These are phyloP conservation scores for Yamadazyma laniorum DNA, from an alignment of 805 yeast genomes.

Conservation along the genomic window DNA sequence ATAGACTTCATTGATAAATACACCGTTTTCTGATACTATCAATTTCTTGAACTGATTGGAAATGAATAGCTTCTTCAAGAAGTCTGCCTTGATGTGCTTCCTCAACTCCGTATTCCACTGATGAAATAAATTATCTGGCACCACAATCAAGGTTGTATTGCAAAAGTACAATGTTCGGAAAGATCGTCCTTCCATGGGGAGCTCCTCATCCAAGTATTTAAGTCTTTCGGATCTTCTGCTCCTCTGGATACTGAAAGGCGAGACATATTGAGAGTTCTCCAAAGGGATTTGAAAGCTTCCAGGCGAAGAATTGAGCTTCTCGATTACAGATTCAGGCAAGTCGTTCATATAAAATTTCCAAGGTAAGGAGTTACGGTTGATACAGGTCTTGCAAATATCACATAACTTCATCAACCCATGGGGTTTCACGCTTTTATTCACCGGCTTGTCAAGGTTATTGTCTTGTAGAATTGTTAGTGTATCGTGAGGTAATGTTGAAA, in stretches of 20 bases:
- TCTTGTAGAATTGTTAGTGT: constrained; percentile 6
- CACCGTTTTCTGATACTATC: constrained; percentile 13
- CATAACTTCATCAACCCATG: constrained; percentile 17
- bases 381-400: constrained; percentile 42
- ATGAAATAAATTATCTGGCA: constrained; percentile 64
- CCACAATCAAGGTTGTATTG: constrained; percentile 55
- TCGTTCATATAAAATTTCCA: constrained; percentile 51
- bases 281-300: constrained; percentile 44
- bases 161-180: constrained; percentile 41
- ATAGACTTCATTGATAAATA: constrained; percentile 21
- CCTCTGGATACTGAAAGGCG: constrained; percentile 19
- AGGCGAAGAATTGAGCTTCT: constrained; percentile 34
- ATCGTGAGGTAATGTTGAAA: constrained; percentile 27
- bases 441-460: background rate
- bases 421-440: background rate
- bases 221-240: constrained; percentile 19
- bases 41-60: constrained; percentile 30
- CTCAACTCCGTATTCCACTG: constrained; percentile 63
- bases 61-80: constrained; percentile 33
- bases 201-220: constrained; percentile 10
- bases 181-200: constrained; percentile 17
- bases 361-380: constrained; percentile 50
- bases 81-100: constrained; percentile 48
- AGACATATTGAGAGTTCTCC: constrained; percentile 18
- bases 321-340: constrained; percentile 45